Evolutionary conservation across 139 green algal genomes (phyloP).

Genomic region (Helicosporidium sp.): DNA sequence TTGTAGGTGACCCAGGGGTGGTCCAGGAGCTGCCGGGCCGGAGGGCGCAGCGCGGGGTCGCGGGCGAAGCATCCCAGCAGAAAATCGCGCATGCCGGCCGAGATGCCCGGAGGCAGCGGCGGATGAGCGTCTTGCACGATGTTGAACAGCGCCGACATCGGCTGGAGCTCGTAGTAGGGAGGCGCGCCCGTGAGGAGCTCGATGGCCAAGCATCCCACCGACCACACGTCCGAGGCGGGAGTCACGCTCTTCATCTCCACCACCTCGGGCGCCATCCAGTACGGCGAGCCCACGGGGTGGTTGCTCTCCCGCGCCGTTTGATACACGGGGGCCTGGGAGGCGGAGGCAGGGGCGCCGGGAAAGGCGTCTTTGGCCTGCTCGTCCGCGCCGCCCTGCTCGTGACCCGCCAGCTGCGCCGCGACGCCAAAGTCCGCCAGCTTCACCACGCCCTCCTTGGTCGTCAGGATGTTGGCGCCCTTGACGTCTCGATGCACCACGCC

Average conservation of each 20-base stretch:
- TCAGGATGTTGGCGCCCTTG: conserved; percentile 89
- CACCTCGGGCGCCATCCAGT: conserved; percentile 93
- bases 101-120: conserved; percentile 57
- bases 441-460: conserved; percentile 75
- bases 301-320: not conserved
- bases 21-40: conserved; percentile 51
- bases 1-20: conserved; percentile 70
- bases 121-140: conserved; percentile 79
- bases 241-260: conserved; percentile 84
- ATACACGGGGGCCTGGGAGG: no score
- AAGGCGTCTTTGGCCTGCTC: not conserved
- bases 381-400: not conserved
- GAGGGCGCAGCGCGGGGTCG: conserved; percentile 55
- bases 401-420: conserved; percentile 59
- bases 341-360: not conserved
- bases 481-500: conserved; percentile 89
- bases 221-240: conserved; percentile 81
- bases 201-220: conserved; percentile 78
- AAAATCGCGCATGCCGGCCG: conserved; percentile 56
- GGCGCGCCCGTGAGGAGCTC: conserved; percentile 84
- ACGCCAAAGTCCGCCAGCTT: conserved; percentile 97
- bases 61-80: conserved; percentile 74
- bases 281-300: conserved; percentile 73
- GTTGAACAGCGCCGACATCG: conserved; percentile 78
- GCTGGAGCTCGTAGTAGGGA: conserved; percentile 87